Evolutionary conservation across 1,139 yeast species (phyloP), one percentile per base, ranked within the genome.

Genomic region (Candida dubliniensis): DNA sequence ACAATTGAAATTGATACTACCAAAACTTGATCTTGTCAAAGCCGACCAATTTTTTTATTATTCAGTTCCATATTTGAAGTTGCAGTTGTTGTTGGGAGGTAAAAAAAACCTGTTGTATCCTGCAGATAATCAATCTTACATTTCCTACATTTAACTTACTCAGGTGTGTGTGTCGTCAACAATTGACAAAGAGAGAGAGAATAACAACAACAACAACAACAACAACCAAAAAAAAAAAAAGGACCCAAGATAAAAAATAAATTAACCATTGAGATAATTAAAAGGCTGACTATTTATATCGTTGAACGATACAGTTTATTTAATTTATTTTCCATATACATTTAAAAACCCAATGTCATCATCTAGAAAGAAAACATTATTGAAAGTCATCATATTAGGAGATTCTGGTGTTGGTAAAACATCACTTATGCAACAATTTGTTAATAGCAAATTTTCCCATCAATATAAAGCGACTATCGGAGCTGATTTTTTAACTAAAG

Each of bases 361-460:
- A 33, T 74, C 81, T 44, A 79, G 95, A 67, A 89, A 88, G 78
- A 93, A 91, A 72, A 87, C 95, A 38, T 79, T 93, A 65, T 79
- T 93, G 55, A 93, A 93, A 69, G 96, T 93, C 49, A 93, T 93
- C 64, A 90, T 93, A 47, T 77, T 93, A 47, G 99, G 99, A 36
- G 99, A 93, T 65, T 87, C 96, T 4, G 99, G 98, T 42, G 99
- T 93, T 42, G 99, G 99, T 24, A 93, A 93, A 73, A 93, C 99
- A 24, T 90, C 97, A 4, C 74, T 93, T 57, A 91, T 93, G 84
- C 96, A 91, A 64, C 96, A 93, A 64, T 93, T 90, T 68, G 97
- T 93, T 54, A 90, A 90, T 68, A 90, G 87, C 61, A 93, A 91
- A 74, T 93, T 93, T 68, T 84, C 93, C 40, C 95, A 91, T 54